Evolutionary conservation across 176 grass and related monocot genomes (phyloP).

Genomic region (Musa acuminata): DNA sequence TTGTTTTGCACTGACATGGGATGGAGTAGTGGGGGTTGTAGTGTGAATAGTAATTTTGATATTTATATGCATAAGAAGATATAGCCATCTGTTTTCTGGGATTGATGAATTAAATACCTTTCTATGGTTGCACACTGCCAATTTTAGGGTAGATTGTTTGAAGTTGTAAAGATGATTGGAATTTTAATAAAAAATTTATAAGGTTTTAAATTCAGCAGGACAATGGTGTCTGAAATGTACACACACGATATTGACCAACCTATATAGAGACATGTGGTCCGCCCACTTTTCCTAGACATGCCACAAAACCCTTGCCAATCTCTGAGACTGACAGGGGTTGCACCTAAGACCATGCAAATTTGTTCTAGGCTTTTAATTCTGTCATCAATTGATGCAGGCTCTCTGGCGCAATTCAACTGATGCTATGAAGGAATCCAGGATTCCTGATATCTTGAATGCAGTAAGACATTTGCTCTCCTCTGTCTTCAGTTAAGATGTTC

Average conservation of each 20-base stretch:
- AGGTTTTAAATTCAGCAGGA: too few relatives aligned
- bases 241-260: not conserved
- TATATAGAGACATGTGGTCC: not conserved
- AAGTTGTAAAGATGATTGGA: not conserved
- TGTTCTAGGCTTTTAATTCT: not conserved
- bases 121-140: not conserved
- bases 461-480: conserved; percentile 38
- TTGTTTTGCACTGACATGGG: not conserved
- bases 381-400: conserved; percentile 34
- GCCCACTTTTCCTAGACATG: not conserved
- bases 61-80: not conserved
- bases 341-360: not conserved
- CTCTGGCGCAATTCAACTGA: conserved; percentile 75
- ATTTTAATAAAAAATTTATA: not conserved
- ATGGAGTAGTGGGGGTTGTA: not conserved
- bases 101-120: not conserved
- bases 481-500: not conserved
- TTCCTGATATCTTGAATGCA: conserved; percentile 73
- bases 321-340: not conserved
- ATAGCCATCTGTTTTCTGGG: not conserved
- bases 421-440: conserved; percentile 90
- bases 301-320: not conserved
- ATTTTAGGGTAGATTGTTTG: not conserved
- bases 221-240: not conserved
- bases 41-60: not conserved